Conservation (phyloP, 257 asterid genomes). For the Plantago major region DNA sequence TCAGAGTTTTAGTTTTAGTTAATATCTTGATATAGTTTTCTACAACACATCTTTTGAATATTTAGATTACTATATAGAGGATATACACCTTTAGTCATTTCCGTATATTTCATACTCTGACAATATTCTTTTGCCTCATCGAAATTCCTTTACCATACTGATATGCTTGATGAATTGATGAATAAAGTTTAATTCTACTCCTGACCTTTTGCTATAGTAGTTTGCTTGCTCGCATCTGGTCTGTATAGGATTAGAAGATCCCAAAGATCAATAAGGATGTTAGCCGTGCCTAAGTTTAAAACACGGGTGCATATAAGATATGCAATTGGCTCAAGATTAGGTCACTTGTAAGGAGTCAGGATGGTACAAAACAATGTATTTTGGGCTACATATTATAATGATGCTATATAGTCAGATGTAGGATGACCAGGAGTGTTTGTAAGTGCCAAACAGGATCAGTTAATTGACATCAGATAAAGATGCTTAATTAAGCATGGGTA, state of each 20-base stretch:
- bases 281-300: neutral
- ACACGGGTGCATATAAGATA: neutral
- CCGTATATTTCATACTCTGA: neutral
- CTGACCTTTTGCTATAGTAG: neutral
- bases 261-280: neutral
- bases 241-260: neutral
- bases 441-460: neutral
- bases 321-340: neutral
- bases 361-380: neutral
- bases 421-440: neutral
- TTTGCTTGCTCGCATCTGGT: neutral
- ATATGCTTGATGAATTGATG: neutral
- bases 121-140: neutral
- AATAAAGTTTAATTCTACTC: too few species aligned
- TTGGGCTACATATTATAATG: neutral
- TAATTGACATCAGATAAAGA: neutral
- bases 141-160: neutral
- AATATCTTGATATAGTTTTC: neutral
- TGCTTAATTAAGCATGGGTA: neutral
- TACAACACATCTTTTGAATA: slow-evolving; percentile 1
- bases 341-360: neutral
- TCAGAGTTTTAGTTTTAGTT: neutral
- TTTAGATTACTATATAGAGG: neutral
- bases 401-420: neutral
- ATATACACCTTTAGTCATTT: neutral